Evolutionary conservation across 2,329 filamentous ascomycete species (phyloP).

Genomic region (Mollisiaceae sp.): DNA sequence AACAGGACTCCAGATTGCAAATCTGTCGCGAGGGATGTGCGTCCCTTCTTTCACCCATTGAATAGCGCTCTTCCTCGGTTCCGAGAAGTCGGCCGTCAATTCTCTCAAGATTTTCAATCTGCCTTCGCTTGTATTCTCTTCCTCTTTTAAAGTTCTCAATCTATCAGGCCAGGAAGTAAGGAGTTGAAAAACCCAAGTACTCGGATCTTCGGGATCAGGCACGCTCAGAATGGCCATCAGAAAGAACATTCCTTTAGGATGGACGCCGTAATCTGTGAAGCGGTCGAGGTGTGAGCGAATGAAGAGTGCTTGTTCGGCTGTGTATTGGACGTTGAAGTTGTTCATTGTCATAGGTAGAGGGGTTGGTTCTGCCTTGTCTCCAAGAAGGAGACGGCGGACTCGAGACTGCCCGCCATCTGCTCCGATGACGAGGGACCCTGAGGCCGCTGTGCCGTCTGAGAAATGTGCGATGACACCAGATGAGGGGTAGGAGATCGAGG

Average conservation of each 20-base stretch:
- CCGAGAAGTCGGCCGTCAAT: not conserved
- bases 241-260: not conserved
- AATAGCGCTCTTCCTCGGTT: not conserved
- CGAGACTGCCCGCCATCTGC: constrained; percentile 1
- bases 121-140: not conserved
- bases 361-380: not conserved
- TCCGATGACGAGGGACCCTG: not conserved
- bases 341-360: not conserved
- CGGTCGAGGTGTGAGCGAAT: not conserved
- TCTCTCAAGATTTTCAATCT: not conserved
- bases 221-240: not conserved
- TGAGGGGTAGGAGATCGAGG: not conserved
- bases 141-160: not conserved
- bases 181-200: not conserved
- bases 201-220: not conserved
- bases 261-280: not conserved
- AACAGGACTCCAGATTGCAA: not conserved
- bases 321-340: not conserved
- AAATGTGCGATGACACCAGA: not conserved
- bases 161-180: not conserved
- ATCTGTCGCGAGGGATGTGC: not conserved
- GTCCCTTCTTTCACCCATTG: constrained; percentile 1
- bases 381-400: not conserved
- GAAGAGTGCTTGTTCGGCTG: not conserved
- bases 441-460: not conserved